Conservation (phyloP, 345 rosid species). For the Mangifera indica region DNA sequence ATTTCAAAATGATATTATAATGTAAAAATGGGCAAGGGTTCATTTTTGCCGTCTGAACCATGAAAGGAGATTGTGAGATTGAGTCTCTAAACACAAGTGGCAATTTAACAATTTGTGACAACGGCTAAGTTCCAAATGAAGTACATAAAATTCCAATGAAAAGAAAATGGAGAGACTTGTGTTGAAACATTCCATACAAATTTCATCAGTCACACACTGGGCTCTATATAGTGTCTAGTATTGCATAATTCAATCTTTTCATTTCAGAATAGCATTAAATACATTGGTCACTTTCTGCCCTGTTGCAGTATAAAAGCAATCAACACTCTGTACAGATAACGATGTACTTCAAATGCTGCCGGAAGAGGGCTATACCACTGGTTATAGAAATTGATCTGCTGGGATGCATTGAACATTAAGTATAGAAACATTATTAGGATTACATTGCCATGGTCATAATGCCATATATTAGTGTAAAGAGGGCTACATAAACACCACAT, state of each 20-base stretch:
- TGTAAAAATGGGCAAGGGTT: not conserved
- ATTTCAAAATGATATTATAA: not conserved
- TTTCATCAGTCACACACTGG: not conserved
- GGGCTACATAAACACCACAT: not conserved
- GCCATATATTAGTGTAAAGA: not conserved
- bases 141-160: no score
- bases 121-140: no score
- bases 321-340: not conserved
- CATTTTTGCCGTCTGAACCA: not conserved
- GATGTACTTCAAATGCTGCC: not conserved
- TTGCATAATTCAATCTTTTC: no score
- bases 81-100: not conserved
- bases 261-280: no score
- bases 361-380: not conserved
- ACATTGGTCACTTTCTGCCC: no score
- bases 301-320: not conserved
- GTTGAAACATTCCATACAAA: not conserved
- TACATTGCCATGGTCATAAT: not conserved
- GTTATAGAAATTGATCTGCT: constrained; percentile 17
- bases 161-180: not conserved
- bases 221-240: not conserved
- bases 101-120: not conserved
- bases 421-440: constrained; percentile 6
- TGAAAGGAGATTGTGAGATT: not conserved
- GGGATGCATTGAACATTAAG: constrained; percentile 8